Percentiles rank a stretch among this genome's conserved stretches.
Evolutionary conservation across 345 rosid genomes (phyloP).

Genomic region (Schrenkiella parvula): DNA sequence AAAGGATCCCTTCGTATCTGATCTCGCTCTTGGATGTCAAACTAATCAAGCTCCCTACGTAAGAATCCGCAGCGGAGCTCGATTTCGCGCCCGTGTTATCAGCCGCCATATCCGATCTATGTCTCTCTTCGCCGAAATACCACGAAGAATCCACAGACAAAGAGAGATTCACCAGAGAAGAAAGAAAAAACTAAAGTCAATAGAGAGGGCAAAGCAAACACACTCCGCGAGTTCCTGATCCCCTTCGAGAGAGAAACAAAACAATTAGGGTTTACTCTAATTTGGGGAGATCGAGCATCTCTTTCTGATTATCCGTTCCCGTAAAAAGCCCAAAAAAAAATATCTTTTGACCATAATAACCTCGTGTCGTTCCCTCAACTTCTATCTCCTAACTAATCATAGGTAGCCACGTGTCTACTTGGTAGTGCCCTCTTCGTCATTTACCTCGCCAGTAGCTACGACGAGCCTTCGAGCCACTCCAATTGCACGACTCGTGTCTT

Average conservation of each 20-base stretch:
- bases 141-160: constrained; percentile 6
- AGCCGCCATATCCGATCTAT: constrained; percentile 50
- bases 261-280: constrained; percentile 44
- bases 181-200: background rate
- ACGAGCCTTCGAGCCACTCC: too few species aligned
- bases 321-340: constrained; percentile 4
- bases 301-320: constrained; percentile 22
- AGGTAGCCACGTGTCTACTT: background rate
- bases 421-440: background rate
- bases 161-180: constrained; percentile 18
- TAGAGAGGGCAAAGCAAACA: background rate
- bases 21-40: constrained; percentile 96
- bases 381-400: background rate
- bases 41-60: constrained; percentile 95
- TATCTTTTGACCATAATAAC: constrained; percentile 10
- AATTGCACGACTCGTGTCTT: background rate
- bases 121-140: constrained; percentile 11
- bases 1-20: constrained; percentile 92
- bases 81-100: constrained; percentile 53
- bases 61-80: constrained; percentile 78
- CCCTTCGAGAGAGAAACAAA: constrained; percentile 8
- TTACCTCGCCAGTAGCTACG: background rate
- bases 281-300: constrained; percentile 29
- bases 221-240: constrained; percentile 19
- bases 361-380: background rate